Base-by-base conservation (phyloP, 805 yeast genomes). In the Hanseniaspora singularis region DNA sequence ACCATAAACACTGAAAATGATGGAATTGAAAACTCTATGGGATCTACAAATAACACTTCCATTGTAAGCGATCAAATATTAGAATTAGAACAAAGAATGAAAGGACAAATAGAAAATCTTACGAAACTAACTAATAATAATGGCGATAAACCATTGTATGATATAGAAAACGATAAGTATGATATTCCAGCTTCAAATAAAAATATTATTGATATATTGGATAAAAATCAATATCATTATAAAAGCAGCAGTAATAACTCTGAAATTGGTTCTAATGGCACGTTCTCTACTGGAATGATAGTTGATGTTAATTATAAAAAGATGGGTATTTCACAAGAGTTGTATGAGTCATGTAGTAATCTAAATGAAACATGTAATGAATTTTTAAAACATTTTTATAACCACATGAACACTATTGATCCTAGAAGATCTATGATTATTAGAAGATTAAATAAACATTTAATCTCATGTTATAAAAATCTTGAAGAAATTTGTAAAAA, bases 371-470 rank as follows among this genome's bases (percentile, higher is more conserved):
- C 92, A 0, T 76, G 88, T 2, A 70, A 79, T 31, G 94, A 82
- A 59, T 83, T 82, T 57, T 61, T 83, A 33, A 73, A 76, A 49
- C 94, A 82, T 58, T 83, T 81, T 58, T 83, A 88, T 81, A 57
- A 70, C 1, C 79, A 76, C 57, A 74, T 74, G 54, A 72, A 71
- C 50, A 68, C 73, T 42, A 69, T 72, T 33, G 69, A 67, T 47
- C 62, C 70, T 1, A 59, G 70, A 33, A 71, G 71, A 42, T 73
- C 73, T 0, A 50, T 51, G 1, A 55, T 63, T 8, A 59, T 77
- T 27, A 66, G 69, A 44, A 71, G 67, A 40, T 62, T 78, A 23
- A 74, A 69, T 46, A 62, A 61, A 24, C 70, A 76, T 45, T 54
- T 79, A 18, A 60, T 64, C 26, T 74, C 64, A 34, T 72, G 79